Evolutionary conservation across 257 asterid genomes (phyloP), one percentile per base, ranked within the genome.

Genomic region (Verbascum thapsus): DNA sequence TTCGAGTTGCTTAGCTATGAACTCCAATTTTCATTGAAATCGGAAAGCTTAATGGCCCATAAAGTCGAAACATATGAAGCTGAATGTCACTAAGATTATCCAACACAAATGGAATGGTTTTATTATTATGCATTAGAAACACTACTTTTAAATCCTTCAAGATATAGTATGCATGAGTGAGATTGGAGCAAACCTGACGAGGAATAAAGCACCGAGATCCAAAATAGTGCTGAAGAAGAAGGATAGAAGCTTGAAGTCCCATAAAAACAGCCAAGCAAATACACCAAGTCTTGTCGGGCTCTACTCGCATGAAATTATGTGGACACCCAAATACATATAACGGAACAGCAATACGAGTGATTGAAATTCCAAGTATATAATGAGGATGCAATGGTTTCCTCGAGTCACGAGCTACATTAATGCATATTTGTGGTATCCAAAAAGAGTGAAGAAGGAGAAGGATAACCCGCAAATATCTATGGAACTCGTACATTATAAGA

Each of bases 141-240:
- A n/a, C n/a, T 26, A 26, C 32, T 26, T 26, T 26, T 5, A 26
- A 26, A 5, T 26, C 32, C 32, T 26, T 26, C 32, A 26, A 26
- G 32, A 5, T 1, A 16, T 51, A 43, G 11, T 7, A 10, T 43
- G 42, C 5, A 26, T 26, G 65, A 67, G 17, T 44, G 13, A 6
- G 37, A 45, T 63, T 7, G 67, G 47, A 66, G 37, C 61, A 45
- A 68, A 94, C 99, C 99, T 84, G 95, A 45, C 90, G 88, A 50
- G 99, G 99, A 67, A 94, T 84, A 80, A 89, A 90, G 67, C 97
- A 94, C 55, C 99, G 85, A 22, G 99, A 83, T 64, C 99, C 99
- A 51, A 94, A 72, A 71, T 94, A 94, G 60, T 94, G 97, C 72
- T 94, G 97, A 54, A 87, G 83, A 54, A 90, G 88, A 80, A 94